Evolutionary conservation across 306 rosid genomes (phyloP), one percentile per base, ranked within the genome.

Genomic region (Ammopiptanthus mongolicus): DNA sequence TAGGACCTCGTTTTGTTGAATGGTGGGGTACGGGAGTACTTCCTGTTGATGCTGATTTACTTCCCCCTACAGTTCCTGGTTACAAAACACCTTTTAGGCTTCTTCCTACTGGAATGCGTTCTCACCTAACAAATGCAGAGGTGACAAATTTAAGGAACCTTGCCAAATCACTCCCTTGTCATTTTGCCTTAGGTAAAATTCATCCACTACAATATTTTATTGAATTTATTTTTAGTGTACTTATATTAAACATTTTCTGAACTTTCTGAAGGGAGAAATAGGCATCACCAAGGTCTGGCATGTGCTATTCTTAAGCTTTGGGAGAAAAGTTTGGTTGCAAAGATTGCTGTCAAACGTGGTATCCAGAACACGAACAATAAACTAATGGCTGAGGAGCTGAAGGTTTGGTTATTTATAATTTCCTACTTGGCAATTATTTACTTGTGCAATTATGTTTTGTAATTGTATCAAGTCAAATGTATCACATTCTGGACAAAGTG

Each of bases 11-110:
- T 75, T 96, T 96, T 80, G 90, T 79, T 63, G 98, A 79, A 83
- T 96, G 96, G 96, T 96, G 99, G 99, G 97, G 99, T 25, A 96
- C 90, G 2, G 98, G 99, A 77, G 65, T 96, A 75, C 91, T 92
- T 81, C 99, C 99, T 12, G 87, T 96, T 71, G 97, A 96, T 88
- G 98, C 99, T 6, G 99, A 96, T 85, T 83, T 84, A 70, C 96
- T 96, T 78, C 96, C 97, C 28, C 88, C 81, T 34, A 84, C 52
- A 36, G 67, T 96, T 65, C 97, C 98, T 31, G 98, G 86, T 51
- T 92, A 92, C 82, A 92, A 88, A 85, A 96, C 99, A 57, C 99
- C 99, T 58, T 92, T 84, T 80, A 90, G 99, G 85, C 90, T 90
- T 83, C 98, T 92, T 71, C 99, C 99, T 47, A 83, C 92, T 1